Conservation (phyloP, 2,329 filamentous ascomycete species). For the Monilinia fructigena region DNA sequence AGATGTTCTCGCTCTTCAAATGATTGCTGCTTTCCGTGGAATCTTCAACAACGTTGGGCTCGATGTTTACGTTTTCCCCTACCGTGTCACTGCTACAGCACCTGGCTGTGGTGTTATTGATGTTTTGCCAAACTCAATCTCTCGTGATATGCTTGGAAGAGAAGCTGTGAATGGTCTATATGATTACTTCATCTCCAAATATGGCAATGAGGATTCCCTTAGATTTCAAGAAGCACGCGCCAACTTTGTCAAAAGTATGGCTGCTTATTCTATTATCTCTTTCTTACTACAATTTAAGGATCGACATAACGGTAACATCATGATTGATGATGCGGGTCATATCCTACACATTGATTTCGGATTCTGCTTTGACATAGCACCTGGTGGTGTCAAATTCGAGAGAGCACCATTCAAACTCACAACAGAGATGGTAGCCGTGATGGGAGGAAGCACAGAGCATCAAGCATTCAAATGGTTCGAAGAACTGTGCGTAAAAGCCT, state of each 20-base stretch:
- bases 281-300: conserved; percentile 99
- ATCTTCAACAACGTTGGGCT: conserved; percentile 95
- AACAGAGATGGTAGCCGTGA: conserved; percentile 96
- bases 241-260: conserved; percentile 99
- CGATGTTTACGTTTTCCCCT: conserved; percentile 95
- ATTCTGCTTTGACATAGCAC: conserved; percentile 98
- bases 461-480: conserved; percentile 96
- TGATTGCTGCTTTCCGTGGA: conserved; percentile 95
- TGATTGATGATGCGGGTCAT: conserved; percentile 96
- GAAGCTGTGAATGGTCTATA: conserved; percentile 98
- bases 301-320: conserved; percentile 98
- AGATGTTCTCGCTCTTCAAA: conserved; percentile 92
- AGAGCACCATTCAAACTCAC: conserved; percentile 98
- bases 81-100: conserved; percentile 94
- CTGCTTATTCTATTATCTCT: conserved; percentile 94
- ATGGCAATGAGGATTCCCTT: conserved; percentile 92
- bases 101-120: conserved; percentile 98
- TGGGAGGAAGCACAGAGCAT: conserved; percentile 82
- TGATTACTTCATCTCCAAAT: conserved; percentile 97
- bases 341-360: conserved; percentile 99
- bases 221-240: conserved; percentile 91
- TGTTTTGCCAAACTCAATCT: conserved; percentile 95
- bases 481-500: conserved; percentile 92
- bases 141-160: conserved; percentile 95
- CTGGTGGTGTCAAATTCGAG: conserved; percentile 95